These are phyloP conservation scores for Suillus tomentosus DNA, from an alignment of 768 basidiomycete species.

Conservation along the genomic window DNA sequence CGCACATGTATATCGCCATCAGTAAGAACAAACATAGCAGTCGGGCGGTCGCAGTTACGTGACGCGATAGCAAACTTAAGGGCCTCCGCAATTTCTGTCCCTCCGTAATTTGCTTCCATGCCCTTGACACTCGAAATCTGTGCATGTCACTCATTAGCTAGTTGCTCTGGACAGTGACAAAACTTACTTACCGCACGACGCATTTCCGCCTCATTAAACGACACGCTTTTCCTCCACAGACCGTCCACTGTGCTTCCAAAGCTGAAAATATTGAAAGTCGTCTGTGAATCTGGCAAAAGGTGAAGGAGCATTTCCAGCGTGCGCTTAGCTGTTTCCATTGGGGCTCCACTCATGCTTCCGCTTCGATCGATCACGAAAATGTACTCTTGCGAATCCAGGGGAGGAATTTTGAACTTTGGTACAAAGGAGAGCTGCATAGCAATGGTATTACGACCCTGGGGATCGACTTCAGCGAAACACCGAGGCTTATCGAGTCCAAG, in stretches of 20 bases:
- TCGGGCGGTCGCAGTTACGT: constrained; percentile 39
- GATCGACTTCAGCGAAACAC: constrained; percentile 53
- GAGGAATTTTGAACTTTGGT: constrained; percentile 48
- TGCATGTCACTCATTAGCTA: constrained; percentile 16
- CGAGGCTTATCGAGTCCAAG: constrained; percentile 53
- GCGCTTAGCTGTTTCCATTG: constrained; percentile 50
- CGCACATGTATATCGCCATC: constrained; percentile 49
- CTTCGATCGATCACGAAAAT: constrained; percentile 63
- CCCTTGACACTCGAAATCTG: constrained; percentile 42
- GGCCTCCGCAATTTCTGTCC: constrained; percentile 52
- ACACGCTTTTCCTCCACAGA: constrained; percentile 40
- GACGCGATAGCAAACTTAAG: constrained; percentile 40
- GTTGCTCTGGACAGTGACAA: neutral
- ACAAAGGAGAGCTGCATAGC: constrained; percentile 59
- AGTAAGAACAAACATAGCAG: constrained; percentile 58
- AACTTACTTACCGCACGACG: constrained; percentile 36
- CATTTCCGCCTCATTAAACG: constrained; percentile 35
- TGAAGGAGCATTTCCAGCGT: constrained; percentile 50
- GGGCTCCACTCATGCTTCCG: constrained; percentile 47
- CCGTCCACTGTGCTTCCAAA: constrained; percentile 40
- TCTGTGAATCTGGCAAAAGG: constrained; percentile 44
- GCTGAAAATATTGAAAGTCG: constrained; percentile 59
- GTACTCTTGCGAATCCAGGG: constrained; percentile 51
- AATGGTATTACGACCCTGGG: constrained; percentile 33
- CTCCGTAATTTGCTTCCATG: constrained; percentile 48